Conservation (phyloP, 75 land plant genomes). For the Pinus tabuliformis region DNA sequence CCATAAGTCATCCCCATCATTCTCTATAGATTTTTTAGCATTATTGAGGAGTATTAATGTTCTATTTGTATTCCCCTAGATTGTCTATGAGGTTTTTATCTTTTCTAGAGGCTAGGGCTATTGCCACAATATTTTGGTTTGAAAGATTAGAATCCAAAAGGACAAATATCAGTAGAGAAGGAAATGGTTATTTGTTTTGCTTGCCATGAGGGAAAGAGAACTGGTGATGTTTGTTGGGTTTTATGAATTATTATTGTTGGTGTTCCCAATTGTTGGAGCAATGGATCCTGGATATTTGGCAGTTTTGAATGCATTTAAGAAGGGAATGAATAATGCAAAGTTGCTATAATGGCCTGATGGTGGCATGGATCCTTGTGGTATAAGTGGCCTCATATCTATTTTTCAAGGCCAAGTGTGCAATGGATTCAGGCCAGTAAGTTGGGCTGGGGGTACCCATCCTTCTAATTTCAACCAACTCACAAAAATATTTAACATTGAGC, state of each 20-base stretch:
- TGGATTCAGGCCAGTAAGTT: slow-evolving; percentile 48
- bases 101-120: no score
- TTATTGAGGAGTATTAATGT: no score
- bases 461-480: slow-evolving; percentile 56
- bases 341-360: slow-evolving; percentile 52
- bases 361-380: slow-evolving; percentile 67
- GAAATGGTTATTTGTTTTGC: no score
- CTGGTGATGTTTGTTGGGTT: no score
- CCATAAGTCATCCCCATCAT: no score
- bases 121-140: no score
- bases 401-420: slow-evolving; percentile 30
- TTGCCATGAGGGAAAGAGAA: no score
- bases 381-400: slow-evolving; percentile 39
- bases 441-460: slow-evolving; percentile 67
- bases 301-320: slow-evolving; percentile 43
- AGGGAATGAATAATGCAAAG: slow-evolving; percentile 57
- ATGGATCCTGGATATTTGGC: slow-evolving; percentile 60
- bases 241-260: neutral
- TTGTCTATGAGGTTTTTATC: no score
- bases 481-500: slow-evolving; percentile 39
- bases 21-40: no score
- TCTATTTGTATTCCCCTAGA: no score
- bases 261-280: neutral
- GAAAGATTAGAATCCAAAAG: no score
- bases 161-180: no score